Base-by-base conservation (phyloP, 768 basidiomycete species). In the Amanita brunnescens region DNA sequence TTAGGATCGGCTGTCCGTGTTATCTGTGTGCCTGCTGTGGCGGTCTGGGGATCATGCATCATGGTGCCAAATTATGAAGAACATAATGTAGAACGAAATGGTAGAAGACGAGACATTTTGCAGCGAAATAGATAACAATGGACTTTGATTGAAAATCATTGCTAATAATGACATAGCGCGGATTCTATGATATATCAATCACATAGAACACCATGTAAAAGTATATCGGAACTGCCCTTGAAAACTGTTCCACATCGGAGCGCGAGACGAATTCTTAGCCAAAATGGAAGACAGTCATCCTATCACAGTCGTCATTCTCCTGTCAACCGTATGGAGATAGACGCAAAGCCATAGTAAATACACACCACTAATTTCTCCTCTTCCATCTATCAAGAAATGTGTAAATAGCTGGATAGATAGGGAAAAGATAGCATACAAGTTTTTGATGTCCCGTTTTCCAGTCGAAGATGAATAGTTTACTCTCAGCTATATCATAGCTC, bases 1-100 rank as follows among this genome's bases (percentile, higher is more conserved):
- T 13, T 43, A 79, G 79, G 76, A 13, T 61, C 76, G 0, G 81
- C 57, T 83, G 81, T 57, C 83, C 83, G 0, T 85, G 83, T 58
- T 86, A 86, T 61, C 69, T 84, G 6, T 85, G 83, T 55, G 83
- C 83, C 3, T 85, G 81, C 61, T 85, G 82, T 51, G 83, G 83
- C 51, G 83, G 83, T 34, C 70, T 85, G 14, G 78, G 81, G n/a
- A n/a, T 81, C 58, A 55, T 65, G 60, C 26, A 39, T 5, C 10
- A 39, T 29, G 32, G 47, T 14, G 14, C 3, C 16, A 14, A 57
- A 23, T 14, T 16, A 14, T 2, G 12, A n/a, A 29, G 5, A 46
- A 49, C 1, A n/a, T n/a, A 53, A 26, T 24, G 0, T 8, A 6
- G 9, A 12, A 12, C 8, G 24, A 9, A 23, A 26, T 26, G 34